These are phyloP conservation scores for Euphorbia corollata DNA, from an alignment of 441 rosid species.

Conservation along the genomic window DNA sequence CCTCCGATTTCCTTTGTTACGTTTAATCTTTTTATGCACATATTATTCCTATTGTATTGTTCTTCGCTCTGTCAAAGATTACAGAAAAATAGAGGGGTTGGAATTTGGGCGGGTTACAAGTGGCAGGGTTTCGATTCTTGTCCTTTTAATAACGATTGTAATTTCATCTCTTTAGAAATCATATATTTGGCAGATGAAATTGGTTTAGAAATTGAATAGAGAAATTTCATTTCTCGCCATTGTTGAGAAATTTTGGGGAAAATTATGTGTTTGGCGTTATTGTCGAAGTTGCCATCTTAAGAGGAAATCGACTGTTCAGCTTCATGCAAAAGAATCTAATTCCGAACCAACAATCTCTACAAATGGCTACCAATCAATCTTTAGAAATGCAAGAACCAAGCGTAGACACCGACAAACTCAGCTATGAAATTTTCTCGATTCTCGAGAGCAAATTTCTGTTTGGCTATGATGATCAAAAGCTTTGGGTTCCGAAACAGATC, in stretches of 20 bases:
- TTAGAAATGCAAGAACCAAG: constrained; percentile 81
- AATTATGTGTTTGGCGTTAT: constrained; percentile 13
- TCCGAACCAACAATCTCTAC: not conserved
- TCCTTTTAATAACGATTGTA: constrained; percentile 9
- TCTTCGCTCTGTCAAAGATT: not conserved
- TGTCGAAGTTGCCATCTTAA: constrained; percentile 4
- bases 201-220: too few relatives aligned
- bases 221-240: not conserved
- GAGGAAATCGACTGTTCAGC: not conserved
- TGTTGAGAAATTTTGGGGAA: not conserved
- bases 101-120: not conserved
- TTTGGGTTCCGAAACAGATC: constrained; percentile 64
- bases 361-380: constrained; percentile 30
- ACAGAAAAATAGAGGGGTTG: too few relatives aligned
- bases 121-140: not conserved
- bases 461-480: constrained; percentile 80
- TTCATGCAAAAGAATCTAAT: not conserved
- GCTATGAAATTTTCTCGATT: constrained; percentile 91
- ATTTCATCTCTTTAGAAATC: not conserved
- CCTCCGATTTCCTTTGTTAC: not conserved
- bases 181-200: not conserved
- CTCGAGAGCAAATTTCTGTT: constrained; percentile 83
- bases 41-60: not conserved
- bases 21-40: constrained; percentile 15
- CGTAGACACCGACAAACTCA: constrained; percentile 85